Evolutionary conservation across 2,329 filamentous ascomycete species (phyloP).

Genomic region (Didymella arachidicola): DNA sequence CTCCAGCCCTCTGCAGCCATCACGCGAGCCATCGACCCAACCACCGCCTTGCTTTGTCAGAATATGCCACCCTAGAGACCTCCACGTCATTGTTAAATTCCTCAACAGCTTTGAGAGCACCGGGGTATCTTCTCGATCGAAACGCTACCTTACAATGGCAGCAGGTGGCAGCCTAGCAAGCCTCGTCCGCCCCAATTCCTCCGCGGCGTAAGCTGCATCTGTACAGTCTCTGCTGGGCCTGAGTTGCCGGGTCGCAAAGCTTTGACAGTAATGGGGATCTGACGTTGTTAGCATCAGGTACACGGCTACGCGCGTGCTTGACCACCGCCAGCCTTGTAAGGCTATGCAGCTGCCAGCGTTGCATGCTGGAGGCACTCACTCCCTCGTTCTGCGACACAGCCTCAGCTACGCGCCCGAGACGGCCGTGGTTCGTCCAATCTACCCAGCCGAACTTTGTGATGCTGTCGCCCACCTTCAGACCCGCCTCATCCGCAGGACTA

Average conservation of each 20-base stretch:
- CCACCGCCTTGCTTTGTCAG: conserved; percentile 11
- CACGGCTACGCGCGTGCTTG: background rate
- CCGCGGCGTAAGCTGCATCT: conserved; percentile 76
- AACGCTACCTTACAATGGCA: conserved; percentile 68
- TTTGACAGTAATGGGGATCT: conserved; percentile 77
- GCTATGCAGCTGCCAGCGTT: conserved; percentile 20
- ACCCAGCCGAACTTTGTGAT: conserved; percentile 87
- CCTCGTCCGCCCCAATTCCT: conserved; percentile 90
- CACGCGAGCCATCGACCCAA: conserved; percentile 9
- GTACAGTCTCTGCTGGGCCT: conserved; percentile 60
- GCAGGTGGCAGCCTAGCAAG: conserved; percentile 86
- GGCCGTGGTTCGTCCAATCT: conserved; percentile 84
- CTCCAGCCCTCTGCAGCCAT: conserved; percentile 10
- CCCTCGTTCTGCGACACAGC: conserved; percentile 89
- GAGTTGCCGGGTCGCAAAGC: conserved; percentile 58
- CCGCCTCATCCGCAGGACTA: conserved; percentile 84
- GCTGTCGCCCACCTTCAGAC: conserved; percentile 79
- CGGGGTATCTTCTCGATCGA: background rate
- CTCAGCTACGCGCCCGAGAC: conserved; percentile 84
- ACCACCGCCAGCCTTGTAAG: conserved; percentile 14
- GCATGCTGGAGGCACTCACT: conserved; percentile 63
- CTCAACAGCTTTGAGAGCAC: background rate
- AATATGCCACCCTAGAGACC: background rate
- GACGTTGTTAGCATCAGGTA: conserved; percentile 36
- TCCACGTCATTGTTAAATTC: conserved; percentile 5